A percentile compares a stretch with the other conserved stretches of the same genome.
These are phyloP conservation scores for Talaromyces sp. DNA, from an alignment of 2,329 filamentous ascomycete species.

Conservation along the genomic window DNA sequence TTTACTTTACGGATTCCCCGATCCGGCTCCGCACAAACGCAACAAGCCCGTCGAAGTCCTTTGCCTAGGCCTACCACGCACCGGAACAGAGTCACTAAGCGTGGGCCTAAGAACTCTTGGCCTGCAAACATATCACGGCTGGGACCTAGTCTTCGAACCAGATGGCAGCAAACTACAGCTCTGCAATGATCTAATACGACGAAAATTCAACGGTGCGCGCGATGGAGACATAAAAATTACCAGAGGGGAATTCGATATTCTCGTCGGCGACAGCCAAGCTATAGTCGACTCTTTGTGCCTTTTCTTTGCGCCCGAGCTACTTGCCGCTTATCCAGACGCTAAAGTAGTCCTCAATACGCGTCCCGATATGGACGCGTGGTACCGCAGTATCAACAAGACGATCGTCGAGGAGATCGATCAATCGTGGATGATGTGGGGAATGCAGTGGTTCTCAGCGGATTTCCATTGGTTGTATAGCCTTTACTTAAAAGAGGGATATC, in stretches of 20 bases:
- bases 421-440: slow-evolving; percentile 9
- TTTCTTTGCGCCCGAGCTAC: slow-evolving; percentile 2
- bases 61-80: slow-evolving; percentile 27
- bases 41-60: slow-evolving; percentile 25
- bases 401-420: slow-evolving; percentile 7
- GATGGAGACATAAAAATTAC: slow-evolving; percentile 16
- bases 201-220: slow-evolving; percentile 14
- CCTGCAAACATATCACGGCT: slow-evolving; percentile 26
- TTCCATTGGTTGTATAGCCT: slow-evolving; percentile 15
- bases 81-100: slow-evolving; percentile 28
- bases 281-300: background rate
- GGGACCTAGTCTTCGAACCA: slow-evolving; percentile 17
- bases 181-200: slow-evolving; percentile 6
- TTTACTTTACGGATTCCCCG: slow-evolving; percentile 13
- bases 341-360: slow-evolving; percentile 4
- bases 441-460: slow-evolving; percentile 13
- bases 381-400: slow-evolving; percentile 33
- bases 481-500: slow-evolving; percentile 8
- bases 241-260: slow-evolving; percentile 1
- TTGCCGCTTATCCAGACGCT: slow-evolving; percentile 2
- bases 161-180: slow-evolving; percentile 11
- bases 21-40: background rate
- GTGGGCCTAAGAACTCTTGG: slow-evolving; percentile 27
- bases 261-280: slow-evolving; percentile 1
- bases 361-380: background rate